phyloP scores from a whole-genome alignment of 2,329 filamentous ascomycete species.

The Phaeosphaeriaceae sp. region DNA sequence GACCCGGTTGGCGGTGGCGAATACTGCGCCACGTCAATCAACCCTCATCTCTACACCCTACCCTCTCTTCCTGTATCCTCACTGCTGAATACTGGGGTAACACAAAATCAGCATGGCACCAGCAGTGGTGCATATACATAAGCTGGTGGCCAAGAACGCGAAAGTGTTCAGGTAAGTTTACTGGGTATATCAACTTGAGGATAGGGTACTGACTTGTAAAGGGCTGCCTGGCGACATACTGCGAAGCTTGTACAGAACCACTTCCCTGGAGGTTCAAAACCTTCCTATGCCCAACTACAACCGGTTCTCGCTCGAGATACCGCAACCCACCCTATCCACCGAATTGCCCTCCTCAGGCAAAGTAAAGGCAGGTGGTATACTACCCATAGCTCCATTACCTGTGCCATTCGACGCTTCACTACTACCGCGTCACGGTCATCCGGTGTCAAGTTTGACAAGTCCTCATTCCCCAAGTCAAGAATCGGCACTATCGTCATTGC shows the following conservation, averaged over 20 bases:
- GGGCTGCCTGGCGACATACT: conserved; percentile 57
- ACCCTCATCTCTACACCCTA: conserved; percentile 19
- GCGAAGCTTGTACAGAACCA: conserved; percentile 54
- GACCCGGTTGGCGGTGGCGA: conserved; percentile 22
- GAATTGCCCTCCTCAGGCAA: conserved; percentile 67
- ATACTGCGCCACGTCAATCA: conserved; percentile 27
- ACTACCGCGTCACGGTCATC: conserved; percentile 51
- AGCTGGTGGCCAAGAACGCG: conserved; percentile 50
- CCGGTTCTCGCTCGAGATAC: conserved; percentile 65
- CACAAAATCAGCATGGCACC: conserved; percentile 45
- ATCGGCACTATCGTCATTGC: conserved; percentile 64
- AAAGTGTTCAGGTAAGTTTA: conserved; percentile 49
- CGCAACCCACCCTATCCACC: conserved; percentile 65
- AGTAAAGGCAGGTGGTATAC: conserved; percentile 69
- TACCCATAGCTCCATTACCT: conserved; percentile 57
- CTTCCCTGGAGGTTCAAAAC: conserved; percentile 50
- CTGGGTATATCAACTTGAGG: neutral
- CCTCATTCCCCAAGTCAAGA: conserved; percentile 62
- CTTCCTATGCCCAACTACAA: conserved; percentile 60
- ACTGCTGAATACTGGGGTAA: conserved; percentile 21
- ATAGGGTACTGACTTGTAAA: conserved; percentile 32
- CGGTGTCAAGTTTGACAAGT: conserved; percentile 56
- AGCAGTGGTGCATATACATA: conserved; percentile 47
- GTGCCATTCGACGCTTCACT: conserved; percentile 59
- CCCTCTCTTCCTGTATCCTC: conserved; percentile 11